These are phyloP conservation scores for Lichina pygmaea DNA, from an alignment of 495 filamentous ascomycete genomes.

Conservation along the genomic window DNA sequence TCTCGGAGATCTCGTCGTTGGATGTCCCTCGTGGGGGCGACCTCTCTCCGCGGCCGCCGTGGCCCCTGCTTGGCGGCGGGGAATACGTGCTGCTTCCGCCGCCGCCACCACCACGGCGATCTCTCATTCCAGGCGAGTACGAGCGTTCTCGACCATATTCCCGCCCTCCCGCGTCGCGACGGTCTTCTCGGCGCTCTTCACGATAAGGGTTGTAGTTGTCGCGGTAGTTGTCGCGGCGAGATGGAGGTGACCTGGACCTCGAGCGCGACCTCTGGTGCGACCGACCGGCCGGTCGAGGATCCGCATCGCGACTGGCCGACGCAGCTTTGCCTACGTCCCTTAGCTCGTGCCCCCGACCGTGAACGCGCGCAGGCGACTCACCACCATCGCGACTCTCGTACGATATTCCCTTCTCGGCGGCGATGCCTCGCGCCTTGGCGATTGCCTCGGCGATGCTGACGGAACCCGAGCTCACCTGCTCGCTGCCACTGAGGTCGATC, in stretches of 20 bases:
- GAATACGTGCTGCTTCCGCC: slow-evolving; percentile 18
- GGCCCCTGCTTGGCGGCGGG: slow-evolving; percentile 12
- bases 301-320: no score
- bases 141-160: slow-evolving; percentile 35
- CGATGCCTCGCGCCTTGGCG: slow-evolving; percentile 41
- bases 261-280: slow-evolving; percentile 32
- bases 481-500: slow-evolving; percentile 48
- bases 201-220: slow-evolving; percentile 51
- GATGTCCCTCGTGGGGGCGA: slow-evolving; percentile 16
- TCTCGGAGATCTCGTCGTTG: slow-evolving; percentile 32
- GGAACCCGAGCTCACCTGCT: slow-evolving; percentile 42
- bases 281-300: slow-evolving; percentile 8
- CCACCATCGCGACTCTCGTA: slow-evolving; percentile 13
- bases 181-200: slow-evolving; percentile 44
- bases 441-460: slow-evolving; percentile 49
- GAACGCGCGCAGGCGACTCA: neutral
- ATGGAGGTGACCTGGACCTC: slow-evolving; percentile 37
- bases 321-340: no score
- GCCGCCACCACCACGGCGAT: slow-evolving; percentile 14
- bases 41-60: slow-evolving; percentile 17
- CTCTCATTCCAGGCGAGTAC: slow-evolving; percentile 26
- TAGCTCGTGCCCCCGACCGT: neutral
- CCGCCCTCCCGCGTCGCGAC: slow-evolving; percentile 18
- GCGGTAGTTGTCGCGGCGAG: slow-evolving; percentile 28
- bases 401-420: slow-evolving; percentile 37